Base-by-base conservation (phyloP, 305 asterid genomes). In the Stenogyne calaminthoides region DNA sequence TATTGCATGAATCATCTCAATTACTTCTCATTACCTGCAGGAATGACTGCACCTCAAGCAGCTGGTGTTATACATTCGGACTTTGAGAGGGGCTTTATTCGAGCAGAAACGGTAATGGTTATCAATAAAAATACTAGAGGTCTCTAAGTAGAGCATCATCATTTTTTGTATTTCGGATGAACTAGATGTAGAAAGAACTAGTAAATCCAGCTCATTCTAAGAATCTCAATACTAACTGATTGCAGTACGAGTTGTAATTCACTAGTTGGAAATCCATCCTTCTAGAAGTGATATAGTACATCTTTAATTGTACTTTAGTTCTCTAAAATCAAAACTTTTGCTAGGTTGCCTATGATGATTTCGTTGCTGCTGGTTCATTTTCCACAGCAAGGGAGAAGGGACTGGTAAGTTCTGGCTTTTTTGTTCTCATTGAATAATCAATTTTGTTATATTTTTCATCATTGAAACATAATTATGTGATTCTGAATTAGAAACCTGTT, bases 11-110 rank as follows among this genome's bases (percentile, higher is more conserved):
- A 59, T 27, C 44, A 27, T 44, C 69, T 66, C 9, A 22, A 42
- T 20, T 47, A 25, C 63, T 61, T 62, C 44, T 64, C 27, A 15
- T 70, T 78, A 32, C 58, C 36, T 67, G 76, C 74, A 92, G 99
- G 99, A 74, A 92, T 92, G 98, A 95, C 99, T 71, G 99, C 98
- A 66, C 99, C 99, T 75, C 94, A 95, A 87, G 98, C 99, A 44
- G 99, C 99, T 81, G 99, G 99, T 37, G 97, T 95, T 58, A 95
- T 95, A 80, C 98, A 95, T 85, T 89, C 99, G 0, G 99, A 95
- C 80, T 95, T 95, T 70, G 99, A 95, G 83, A 89, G 95, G 83
- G 99, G 99, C 73, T 95, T 95, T 84, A 95, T 95, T 82, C 87
- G 98, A 83, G 99, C 99, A 74, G 98, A 95, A 87, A 95, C 97